Evolutionary conservation across 1,139 yeast genomes (phyloP).

Genomic region (Magnusiomyces tetraspermus): DNA sequence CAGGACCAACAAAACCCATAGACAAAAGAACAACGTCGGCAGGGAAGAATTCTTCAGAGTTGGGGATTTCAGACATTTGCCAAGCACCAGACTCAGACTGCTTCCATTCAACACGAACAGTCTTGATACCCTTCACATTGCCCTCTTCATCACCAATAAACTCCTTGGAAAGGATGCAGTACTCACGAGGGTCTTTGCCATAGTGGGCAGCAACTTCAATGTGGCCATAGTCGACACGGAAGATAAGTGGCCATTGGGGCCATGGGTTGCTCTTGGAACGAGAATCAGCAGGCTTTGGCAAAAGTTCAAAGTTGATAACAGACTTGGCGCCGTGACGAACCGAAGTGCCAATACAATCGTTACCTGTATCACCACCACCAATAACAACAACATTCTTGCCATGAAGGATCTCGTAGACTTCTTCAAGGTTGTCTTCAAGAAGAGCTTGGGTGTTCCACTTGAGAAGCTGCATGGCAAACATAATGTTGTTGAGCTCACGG

Average conservation of each 20-base stretch:
- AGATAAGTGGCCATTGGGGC: slow-evolving; percentile 99
- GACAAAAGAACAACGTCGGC: slow-evolving; percentile 91
- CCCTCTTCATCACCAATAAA: slow-evolving; percentile 93
- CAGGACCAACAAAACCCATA: slow-evolving; percentile 98
- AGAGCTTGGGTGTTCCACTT: slow-evolving; percentile 85
- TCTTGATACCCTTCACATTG: slow-evolving; percentile 81
- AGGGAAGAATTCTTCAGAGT: slow-evolving; percentile 85
- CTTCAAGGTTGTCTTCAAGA: slow-evolving; percentile 71
- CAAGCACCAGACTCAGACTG: slow-evolving; percentile 92
- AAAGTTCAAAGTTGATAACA: slow-evolving; percentile 88
- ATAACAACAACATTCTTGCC: slow-evolving; percentile 92
- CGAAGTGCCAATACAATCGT: slow-evolving; percentile 96
- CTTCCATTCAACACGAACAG: slow-evolving; percentile 97
- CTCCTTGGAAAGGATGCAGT: slow-evolving; percentile 88
- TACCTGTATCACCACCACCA: slow-evolving; percentile 99
- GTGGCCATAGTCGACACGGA: slow-evolving; percentile 97
- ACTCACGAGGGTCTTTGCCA: slow-evolving; percentile 96
- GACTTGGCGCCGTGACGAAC: slow-evolving; percentile 96
- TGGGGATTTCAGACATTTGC: slow-evolving; percentile 98
- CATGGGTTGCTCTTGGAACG: slow-evolving; percentile 96
- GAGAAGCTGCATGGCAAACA: slow-evolving; percentile 89
- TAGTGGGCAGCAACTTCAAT: slow-evolving; percentile 89
- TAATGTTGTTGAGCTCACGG: slow-evolving; percentile 80
- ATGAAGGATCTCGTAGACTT: slow-evolving; percentile 56
- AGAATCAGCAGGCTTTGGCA: slow-evolving; percentile 81